Percentiles rank a stretch among this genome's conserved stretches.
phyloP scores from a whole-genome alignment of 2,329 filamentous ascomycete species.

The Coniochaeta prunicola region DNA sequence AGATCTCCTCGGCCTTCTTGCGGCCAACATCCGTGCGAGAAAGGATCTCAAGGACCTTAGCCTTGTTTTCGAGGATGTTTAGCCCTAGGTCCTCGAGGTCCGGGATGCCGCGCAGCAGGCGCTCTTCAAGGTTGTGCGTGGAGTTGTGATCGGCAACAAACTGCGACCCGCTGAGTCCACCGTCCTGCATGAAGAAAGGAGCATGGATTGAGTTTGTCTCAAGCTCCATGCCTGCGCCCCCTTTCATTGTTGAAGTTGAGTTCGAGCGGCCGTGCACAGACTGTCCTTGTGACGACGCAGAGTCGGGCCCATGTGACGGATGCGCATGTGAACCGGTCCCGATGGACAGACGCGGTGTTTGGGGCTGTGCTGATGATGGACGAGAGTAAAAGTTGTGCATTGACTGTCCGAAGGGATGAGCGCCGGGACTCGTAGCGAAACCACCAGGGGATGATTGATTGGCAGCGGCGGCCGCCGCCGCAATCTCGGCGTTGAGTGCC shows the following conservation, averaged over 20 bases:
- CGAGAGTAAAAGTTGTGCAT: constrained; percentile 25
- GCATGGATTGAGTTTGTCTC: constrained; percentile 32
- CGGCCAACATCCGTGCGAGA: constrained; percentile 41
- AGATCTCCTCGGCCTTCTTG: constrained; percentile 43
- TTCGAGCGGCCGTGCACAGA: constrained; percentile 16
- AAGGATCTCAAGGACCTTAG: constrained; percentile 45
- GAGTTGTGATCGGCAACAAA: constrained; percentile 31
- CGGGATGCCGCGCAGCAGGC: constrained; percentile 32
- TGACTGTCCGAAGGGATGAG: constrained; percentile 23
- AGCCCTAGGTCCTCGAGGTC: constrained; percentile 30
- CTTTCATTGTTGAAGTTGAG: constrained; percentile 16
- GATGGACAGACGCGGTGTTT: constrained; percentile 25
- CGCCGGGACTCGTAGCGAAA: constrained; percentile 25
- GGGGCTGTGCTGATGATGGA: constrained; percentile 25
- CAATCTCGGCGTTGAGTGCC: constrained; percentile 51
- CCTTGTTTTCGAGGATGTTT: constrained; percentile 36
- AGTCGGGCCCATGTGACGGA: constrained; percentile 23
- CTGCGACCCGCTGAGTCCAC: constrained; percentile 30
- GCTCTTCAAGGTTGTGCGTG: constrained; percentile 39
- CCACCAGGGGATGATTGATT: constrained; percentile 8
- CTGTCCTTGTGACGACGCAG: constrained; percentile 25
- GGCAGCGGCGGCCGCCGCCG: constrained; percentile 27
- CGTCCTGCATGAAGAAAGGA: constrained; percentile 31
- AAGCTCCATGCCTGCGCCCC: constrained; percentile 30
- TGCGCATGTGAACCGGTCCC: constrained; percentile 24